Evolutionary conservation across 768 basidiomycete species (phyloP), one percentile per base, ranked within the genome.

Genomic region (Amanita inopinata): DNA sequence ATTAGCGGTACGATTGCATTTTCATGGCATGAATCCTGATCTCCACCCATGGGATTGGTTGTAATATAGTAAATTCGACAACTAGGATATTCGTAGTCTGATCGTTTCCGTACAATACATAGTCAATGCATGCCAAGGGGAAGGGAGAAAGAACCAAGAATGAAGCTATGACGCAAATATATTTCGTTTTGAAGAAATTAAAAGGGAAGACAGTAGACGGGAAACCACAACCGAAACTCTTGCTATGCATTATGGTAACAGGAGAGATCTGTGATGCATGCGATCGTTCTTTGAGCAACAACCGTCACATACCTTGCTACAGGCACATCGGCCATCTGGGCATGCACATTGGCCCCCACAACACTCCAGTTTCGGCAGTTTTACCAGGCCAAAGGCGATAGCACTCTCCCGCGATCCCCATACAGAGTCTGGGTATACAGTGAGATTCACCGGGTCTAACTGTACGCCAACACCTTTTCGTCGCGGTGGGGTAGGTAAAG

Each of bases 331-430:
- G 4, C 65, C 73, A 17, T 56, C 56, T 2, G 78, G 71, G 55
- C 81, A 82, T 14, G 65, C 67, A 53, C 81, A 82, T 23, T 59
- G 59, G 2, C 81, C 79, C 1, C 70, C 74, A 55, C 80, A 83
- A 53, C 80, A 83, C 49, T 78, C 71, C 43, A 85, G 61, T 56
- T 78, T 81, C 17, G 83, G 81, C 15, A 83, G 53, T 36, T 62
- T 70, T 38, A 80, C 69, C 12, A 67, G 58, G 10, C 71, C 72
- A 47, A 71, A 72, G n/a, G 67, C 62, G 27, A 61, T 51, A 3
- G 64, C 59, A 12, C 62, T 61, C 32, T 66, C 65, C 19, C 70
- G 69, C 14, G 58, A 55, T 15, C 56, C 60, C 38, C 48, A 54
- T 8, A 57, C 57, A 6, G 55, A 59, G 35, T 58, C 59, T 1